Evolutionary conservation across 495 filamentous ascomycete genomes (phyloP).

Genomic region (Trichodelitschia bisporula): DNA sequence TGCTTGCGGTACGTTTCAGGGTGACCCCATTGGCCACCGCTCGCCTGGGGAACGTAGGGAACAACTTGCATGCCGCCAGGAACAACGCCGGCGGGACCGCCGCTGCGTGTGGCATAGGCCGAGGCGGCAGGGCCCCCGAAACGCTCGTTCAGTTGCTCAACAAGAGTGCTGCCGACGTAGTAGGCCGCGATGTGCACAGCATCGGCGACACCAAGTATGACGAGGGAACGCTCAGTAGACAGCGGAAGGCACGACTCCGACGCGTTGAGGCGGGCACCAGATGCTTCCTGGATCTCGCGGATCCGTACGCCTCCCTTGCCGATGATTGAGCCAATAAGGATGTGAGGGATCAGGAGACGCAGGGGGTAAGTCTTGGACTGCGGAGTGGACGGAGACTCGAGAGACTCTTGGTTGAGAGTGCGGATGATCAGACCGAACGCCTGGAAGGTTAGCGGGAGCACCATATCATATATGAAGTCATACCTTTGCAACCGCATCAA

Average conservation of each 20-base stretch:
- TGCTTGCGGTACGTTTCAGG: constrained; percentile 66
- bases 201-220: constrained; percentile 27
- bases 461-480: constrained; percentile 7
- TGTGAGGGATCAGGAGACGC: constrained; percentile 83
- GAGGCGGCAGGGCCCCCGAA: constrained; percentile 92
- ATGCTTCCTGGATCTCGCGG: constrained; percentile 95
- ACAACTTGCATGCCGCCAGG: constrained; percentile 96
- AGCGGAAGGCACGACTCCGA: constrained; percentile 83
- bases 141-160: constrained; percentile 85
- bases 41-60: constrained; percentile 80
- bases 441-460: constrained; percentile 20
- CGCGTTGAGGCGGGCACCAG: constrained; percentile 85
- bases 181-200: constrained; percentile 97
- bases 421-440: constrained; percentile 96
- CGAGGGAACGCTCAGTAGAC: constrained; percentile 89
- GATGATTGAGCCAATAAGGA: constrained; percentile 95
- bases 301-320: constrained; percentile 87
- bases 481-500: constrained; percentile 95
- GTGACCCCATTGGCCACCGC: constrained; percentile 74
- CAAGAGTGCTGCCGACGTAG: constrained; percentile 86
- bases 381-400: constrained; percentile 61
- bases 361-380: constrained; percentile 95
- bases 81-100: constrained; percentile 73
- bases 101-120: constrained; percentile 86
- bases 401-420: constrained; percentile 86